These are phyloP conservation scores for Coniochaeta ligniaria DNA, from an alignment of 2,329 filamentous ascomycete genomes.

Conservation along the genomic window DNA sequence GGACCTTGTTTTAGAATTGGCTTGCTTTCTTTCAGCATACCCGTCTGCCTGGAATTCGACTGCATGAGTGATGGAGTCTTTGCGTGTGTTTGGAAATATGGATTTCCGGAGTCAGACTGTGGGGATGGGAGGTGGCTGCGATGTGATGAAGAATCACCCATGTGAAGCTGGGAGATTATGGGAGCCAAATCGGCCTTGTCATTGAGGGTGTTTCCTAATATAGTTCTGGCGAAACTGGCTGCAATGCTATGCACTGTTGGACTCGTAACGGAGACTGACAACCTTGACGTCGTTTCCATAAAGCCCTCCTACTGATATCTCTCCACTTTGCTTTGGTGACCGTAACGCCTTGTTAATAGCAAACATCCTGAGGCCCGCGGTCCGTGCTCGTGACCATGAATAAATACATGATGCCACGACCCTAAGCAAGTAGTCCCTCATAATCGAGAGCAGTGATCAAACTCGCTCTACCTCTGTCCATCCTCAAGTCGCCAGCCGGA, in stretches of 20 bases:
- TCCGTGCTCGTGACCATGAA: neutral
- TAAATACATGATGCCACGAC: neutral
- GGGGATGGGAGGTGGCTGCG: neutral
- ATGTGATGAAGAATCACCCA: neutral
- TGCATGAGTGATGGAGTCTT: slow-evolving; percentile 2
- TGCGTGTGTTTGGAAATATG: neutral
- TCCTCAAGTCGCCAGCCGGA: neutral
- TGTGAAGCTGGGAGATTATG: too few relatives aligned
- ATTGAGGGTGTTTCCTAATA: neutral
- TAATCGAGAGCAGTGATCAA: neutral
- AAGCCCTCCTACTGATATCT: neutral
- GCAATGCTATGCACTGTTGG: neutral
- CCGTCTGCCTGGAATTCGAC: slow-evolving; percentile 1
- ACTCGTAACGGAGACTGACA: neutral
- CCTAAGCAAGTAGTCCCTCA: neutral
- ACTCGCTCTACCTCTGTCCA: neutral
- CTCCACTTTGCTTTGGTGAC: neutral
- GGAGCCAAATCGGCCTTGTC: neutral
- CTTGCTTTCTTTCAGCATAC: neutral
- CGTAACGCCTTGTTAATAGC: neutral
- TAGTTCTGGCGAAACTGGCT: neutral
- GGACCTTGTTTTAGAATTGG: neutral
- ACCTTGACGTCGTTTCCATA: too few relatives aligned
- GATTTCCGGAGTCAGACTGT: neutral
- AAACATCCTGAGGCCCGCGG: neutral